Base-by-base conservation (phyloP, 2,329 filamentous ascomycete species). In the Endoconidiophora laricicola region DNA sequence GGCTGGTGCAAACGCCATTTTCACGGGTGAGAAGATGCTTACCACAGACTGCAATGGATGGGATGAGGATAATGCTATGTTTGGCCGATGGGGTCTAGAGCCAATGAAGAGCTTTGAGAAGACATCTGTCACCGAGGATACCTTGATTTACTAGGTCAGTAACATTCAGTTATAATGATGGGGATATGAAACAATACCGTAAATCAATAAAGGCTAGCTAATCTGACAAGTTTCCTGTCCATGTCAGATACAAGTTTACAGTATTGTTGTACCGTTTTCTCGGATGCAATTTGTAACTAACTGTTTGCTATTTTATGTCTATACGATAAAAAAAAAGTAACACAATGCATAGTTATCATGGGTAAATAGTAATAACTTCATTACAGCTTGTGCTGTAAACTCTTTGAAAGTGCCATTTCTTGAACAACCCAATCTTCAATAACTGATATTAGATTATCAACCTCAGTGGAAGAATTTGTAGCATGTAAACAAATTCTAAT, bases 21-120 rank as follows among this genome's bases (percentile, higher is more conserved):
- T 94, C 61, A 94, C 87, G 0, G 87, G 87, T 6, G 87, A 94
- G 69, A 94, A 90, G 72, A 94, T 94, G 87, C 64, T 94, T 65
- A 94, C 87, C 3, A 94, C 87, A 0, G 84, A 87, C 52, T 93
- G 86, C 62, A 88, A 86, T 57, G 85, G 86, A 26, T 94, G 85
- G 84, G 86, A 91, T 55, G 84, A 93, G 65, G 87, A 94, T 60
- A 79, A 76, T 55, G 78, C 69, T 40, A 85, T 94, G 78, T 93
- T 94, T 66, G 75, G 79, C 2, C 74, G 78, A 47, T 94, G 86
- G 83, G 87, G 87, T 0, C 67, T 91, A 52, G 72, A 76, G 59
- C 83, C 86, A 1, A 94, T 94, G 86, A 68, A 69, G 64, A 71
- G 66, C 59, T 70, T 69, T 50, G 56, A 65, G 52, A 67, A 65